A percentile compares a stretch with the other conserved stretches of the same genome.
These are phyloP conservation scores for Coprinellus micaceus DNA, from an alignment of 768 basidiomycete species.

Conservation along the genomic window DNA sequence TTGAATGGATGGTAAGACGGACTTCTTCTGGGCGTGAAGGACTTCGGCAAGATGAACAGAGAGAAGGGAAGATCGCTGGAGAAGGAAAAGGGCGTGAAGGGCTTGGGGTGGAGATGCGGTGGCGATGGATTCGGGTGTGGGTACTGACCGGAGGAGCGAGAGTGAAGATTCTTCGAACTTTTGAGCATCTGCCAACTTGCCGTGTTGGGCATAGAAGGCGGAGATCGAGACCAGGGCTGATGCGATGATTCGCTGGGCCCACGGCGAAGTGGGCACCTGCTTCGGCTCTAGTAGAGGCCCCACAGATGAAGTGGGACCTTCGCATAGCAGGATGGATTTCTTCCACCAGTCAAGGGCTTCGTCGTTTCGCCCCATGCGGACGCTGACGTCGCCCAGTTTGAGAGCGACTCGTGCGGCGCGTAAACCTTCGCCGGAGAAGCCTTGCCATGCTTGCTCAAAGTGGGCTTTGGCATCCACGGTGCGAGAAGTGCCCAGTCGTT, in stretches of 20 bases:
- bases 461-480: slow-evolving; percentile 52
- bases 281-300: slow-evolving; percentile 30
- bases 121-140: slow-evolving; percentile 39
- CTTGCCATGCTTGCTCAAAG: slow-evolving; percentile 57
- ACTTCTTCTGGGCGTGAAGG: slow-evolving; percentile 44
- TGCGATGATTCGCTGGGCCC: slow-evolving; percentile 58
- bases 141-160: slow-evolving; percentile 50
- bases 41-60: slow-evolving; percentile 76
- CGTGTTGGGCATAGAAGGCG: slow-evolving; percentile 60
- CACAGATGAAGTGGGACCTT: slow-evolving; percentile 23
- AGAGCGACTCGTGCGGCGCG: slow-evolving; percentile 54
- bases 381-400: slow-evolving; percentile 66
- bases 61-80: slow-evolving; percentile 72
- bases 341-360: slow-evolving; percentile 70
- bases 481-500: slow-evolving; percentile 54
- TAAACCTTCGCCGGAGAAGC: slow-evolving; percentile 33
- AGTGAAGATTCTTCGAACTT: slow-evolving; percentile 55
- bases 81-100: slow-evolving; percentile 61
- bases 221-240: slow-evolving; percentile 69
- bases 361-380: slow-evolving; percentile 46
- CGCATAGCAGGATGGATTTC: slow-evolving; percentile 47
- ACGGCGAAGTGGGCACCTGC: slow-evolving; percentile 50
- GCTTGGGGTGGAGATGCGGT: slow-evolving; percentile 51
- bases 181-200: slow-evolving; percentile 52
- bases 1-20: slow-evolving; percentile 45